phyloP scores from a whole-genome alignment of 495 filamentous ascomycete genomes.

The Melanomma pulvis-pyrius region DNA sequence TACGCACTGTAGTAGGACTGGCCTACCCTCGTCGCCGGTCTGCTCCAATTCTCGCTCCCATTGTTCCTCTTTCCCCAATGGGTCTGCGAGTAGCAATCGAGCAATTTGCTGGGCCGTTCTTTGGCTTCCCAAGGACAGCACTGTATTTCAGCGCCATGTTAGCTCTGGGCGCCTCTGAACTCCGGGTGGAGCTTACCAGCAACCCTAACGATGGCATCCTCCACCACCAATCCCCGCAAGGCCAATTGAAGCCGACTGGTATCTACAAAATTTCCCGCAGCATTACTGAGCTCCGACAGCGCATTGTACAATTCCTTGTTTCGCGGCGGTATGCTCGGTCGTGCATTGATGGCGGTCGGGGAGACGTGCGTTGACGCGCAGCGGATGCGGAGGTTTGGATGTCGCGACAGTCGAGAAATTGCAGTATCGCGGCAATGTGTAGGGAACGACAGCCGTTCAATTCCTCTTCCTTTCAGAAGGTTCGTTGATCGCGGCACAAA shows the following conservation, averaged over 20 bases:
- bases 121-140: slow-evolving; percentile 56
- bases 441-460: background rate
- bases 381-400: slow-evolving; percentile 42
- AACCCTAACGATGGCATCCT: slow-evolving; percentile 67
- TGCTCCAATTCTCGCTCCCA: slow-evolving; percentile 73
- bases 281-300: slow-evolving; percentile 62
- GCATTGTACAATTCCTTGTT: slow-evolving; percentile 60
- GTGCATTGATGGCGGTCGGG: slow-evolving; percentile 44
- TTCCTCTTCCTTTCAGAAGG: slow-evolving; percentile 12
- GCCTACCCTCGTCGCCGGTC: slow-evolving; percentile 49
- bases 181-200: slow-evolving; percentile 48
- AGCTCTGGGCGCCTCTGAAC: background rate
- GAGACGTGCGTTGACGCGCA: slow-evolving; percentile 44
- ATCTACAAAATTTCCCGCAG: slow-evolving; percentile 68
- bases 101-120: slow-evolving; percentile 63
- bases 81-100: slow-evolving; percentile 74
- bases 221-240: slow-evolving; percentile 71
- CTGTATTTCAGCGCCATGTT: slow-evolving; percentile 46
- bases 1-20: slow-evolving; percentile 54
- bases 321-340: slow-evolving; percentile 38
- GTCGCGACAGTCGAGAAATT: background rate
- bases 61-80: slow-evolving; percentile 61
- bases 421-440: slow-evolving; percentile 1
- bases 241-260: slow-evolving; percentile 79
- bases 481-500: slow-evolving; percentile 27